Conservation (phyloP, 257 asterid genomes). For the Eustoma russellianum region DNA sequence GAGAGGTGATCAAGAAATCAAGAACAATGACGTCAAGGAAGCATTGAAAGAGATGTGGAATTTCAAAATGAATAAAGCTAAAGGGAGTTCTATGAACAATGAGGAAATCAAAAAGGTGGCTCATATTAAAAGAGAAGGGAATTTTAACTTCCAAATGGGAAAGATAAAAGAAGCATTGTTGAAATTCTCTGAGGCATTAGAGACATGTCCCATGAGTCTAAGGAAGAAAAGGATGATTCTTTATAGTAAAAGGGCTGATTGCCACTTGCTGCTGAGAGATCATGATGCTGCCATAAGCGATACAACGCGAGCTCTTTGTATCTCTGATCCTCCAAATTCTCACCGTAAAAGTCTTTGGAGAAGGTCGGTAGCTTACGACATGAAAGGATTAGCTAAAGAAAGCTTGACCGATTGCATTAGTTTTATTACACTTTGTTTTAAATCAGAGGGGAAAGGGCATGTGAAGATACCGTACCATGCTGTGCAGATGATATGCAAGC, state of each 20-base stretch:
- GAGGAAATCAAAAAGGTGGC: constrained; percentile 39
- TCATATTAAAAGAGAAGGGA: constrained; percentile 44
- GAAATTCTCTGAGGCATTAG: constrained; percentile 48
- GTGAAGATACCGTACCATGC: constrained; percentile 42
- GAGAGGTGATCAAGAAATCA: constrained; percentile 17
- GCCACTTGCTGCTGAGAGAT: constrained; percentile 37
- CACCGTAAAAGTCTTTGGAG: constrained; percentile 68
- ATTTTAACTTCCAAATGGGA: constrained; percentile 34
- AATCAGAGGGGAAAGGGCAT: constrained; percentile 14
- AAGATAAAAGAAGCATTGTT: constrained; percentile 39
- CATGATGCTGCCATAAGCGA: constrained; percentile 57
- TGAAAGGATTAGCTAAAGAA: constrained; percentile 72
- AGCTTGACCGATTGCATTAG: constrained; percentile 73
- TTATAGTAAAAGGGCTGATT: constrained; percentile 54
- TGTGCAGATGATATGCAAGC: constrained; percentile 65
- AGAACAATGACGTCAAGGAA: constrained; percentile 17
- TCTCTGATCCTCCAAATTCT: constrained; percentile 59
- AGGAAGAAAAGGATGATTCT: constrained; percentile 52
- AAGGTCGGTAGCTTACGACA: constrained; percentile 74
- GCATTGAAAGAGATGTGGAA: constrained; percentile 34
- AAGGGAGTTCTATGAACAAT: constrained; percentile 24
- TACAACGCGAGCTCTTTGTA: constrained; percentile 69
- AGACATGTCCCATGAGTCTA: constrained; percentile 45
- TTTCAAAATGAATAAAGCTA: constrained; percentile 28
- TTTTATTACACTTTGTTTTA: constrained; percentile 39